These are phyloP conservation scores for Skeletonema tropicum DNA, from an alignment of 108 stramenopile genomes.

Conservation along the genomic window DNA sequence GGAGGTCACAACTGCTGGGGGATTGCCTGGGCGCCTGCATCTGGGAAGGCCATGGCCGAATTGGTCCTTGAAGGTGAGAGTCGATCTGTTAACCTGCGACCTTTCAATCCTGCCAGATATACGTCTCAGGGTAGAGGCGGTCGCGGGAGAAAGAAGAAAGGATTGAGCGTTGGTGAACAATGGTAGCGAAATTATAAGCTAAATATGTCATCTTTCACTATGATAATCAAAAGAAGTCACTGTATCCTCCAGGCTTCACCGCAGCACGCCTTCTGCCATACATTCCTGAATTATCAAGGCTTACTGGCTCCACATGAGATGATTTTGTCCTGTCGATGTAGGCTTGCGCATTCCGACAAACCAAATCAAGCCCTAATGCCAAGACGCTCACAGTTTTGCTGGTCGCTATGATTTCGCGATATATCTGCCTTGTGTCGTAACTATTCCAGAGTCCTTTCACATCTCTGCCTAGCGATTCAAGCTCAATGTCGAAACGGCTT, in stretches of 20 bases:
- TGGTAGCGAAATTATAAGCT: slow-evolving; percentile 57
- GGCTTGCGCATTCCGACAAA: slow-evolving; percentile 70
- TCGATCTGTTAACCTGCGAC: slow-evolving; percentile 55
- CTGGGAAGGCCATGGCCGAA: slow-evolving; percentile 89
- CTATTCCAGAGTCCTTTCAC: slow-evolving; percentile 82
- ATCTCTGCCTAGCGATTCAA: slow-evolving; percentile 75
- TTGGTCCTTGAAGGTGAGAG: slow-evolving; percentile 80
- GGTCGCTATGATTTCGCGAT: slow-evolving; percentile 69
- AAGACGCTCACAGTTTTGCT: slow-evolving; percentile 71
- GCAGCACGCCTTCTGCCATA: slow-evolving; percentile 45
- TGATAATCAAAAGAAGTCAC: slow-evolving; percentile 41
- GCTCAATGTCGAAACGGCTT: slow-evolving; percentile 77
- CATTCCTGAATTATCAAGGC: not conserved
- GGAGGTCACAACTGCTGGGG: slow-evolving; percentile 98
- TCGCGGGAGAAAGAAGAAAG: slow-evolving; percentile 73
- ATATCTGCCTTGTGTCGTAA: slow-evolving; percentile 65
- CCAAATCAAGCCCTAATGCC: slow-evolving; percentile 74
- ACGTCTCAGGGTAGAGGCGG: slow-evolving; percentile 54
- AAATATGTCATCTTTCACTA: not conserved
- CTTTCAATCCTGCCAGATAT: slow-evolving; percentile 81
- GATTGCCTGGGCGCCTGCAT: slow-evolving; percentile 95
- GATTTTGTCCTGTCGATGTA: slow-evolving; percentile 59
- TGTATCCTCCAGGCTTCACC: slow-evolving; percentile 46
- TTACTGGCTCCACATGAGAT: slow-evolving; percentile 28
- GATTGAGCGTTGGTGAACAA: slow-evolving; percentile 79